Evolutionary conservation across 176 grass and related monocot species (phyloP), one percentile per base, ranked within the genome.

Genomic region (Eragrostis curvula): DNA sequence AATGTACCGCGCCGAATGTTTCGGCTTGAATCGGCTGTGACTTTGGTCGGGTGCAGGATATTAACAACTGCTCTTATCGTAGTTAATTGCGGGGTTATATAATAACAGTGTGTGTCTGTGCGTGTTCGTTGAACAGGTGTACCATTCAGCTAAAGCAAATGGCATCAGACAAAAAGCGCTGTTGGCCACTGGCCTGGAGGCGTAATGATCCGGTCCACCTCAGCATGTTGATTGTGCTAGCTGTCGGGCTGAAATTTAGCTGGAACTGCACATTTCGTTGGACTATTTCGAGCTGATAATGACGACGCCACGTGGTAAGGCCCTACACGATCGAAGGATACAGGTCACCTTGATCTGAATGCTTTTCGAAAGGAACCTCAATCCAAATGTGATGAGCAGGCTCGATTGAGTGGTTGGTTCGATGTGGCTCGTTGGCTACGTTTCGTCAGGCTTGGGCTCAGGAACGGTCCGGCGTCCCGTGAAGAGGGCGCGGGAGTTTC

Each of bases 1-100:
- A 76, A 46, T 45, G 36, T 64, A 36, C 55, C 46, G 1, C 49
- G 25, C 75, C 17, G 49, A 43, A 57, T 84, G 81, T 79, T 79
- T 48, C 51, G n/a, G 73, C n/a, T 36, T 39, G 78, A 39, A 23
- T 36, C 59, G 20, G 10, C 66, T 57, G 28, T 65, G 18, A 55
- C 30, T 43, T 55, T 10, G 15, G n/a, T n/a, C n/a, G n/a, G n/a
- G 53, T 78, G 79, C 74, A 17, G 55, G 17, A 44, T 24, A 44
- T 70, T 72, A 58, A 77, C 63, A 8, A 3, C 43, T 11, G 15
- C 0, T 55, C 17, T 64, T 50, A 15, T 28, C 25, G 25, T 68
- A 21, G 7, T 52, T 52, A 3, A 79, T n/a, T n/a, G n/a, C n/a
- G n/a, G n/a, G n/a, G n/a, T n/a, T n/a, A n/a, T n/a, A n/a, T n/a